Base-by-base conservation (phyloP, 192 early-diverging fungal genomes). In the Rhizophagus clarus region DNA sequence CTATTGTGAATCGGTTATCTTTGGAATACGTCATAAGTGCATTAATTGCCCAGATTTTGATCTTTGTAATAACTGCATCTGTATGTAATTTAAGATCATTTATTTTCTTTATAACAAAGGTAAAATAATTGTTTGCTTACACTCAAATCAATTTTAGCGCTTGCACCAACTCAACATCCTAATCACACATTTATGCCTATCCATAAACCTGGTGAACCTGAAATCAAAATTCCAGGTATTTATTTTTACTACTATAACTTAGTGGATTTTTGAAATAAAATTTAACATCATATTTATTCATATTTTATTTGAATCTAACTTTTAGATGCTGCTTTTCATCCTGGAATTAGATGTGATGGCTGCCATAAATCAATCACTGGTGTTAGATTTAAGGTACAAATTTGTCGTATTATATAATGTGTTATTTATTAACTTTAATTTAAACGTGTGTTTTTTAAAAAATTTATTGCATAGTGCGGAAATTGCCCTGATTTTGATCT, bases 401-500 rank as follows among this genome's bases (percentile, higher is more conserved):
- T 37, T n/a, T 61, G 22, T 24, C 60, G 17, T n/a, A n/a, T 24
- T 40, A 62, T 37, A 37, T 29, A 7, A 45, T n/a, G 70, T 51
- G 3, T 5, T 4, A 5, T 51, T 20, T 5, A 0, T 51, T 51
- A 12, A 4, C 42, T 45, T 45, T 45, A 45, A 45, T 45, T 45
- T 11, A 45, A 45, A 45, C 12, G 12, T 4, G 0, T 45, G 1
- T 45, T 45, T 45, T 45, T 45, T 7, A 37, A 37, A 37, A 37
- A 51, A 51, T 20, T 20, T 14, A 20, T 61, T 49, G 15, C 9
- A 73, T 77, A 89, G 87, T 90, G 88, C 71, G 86, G 84, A 22
- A 85, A 88, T 67, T 94, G 93, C 72, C 26, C 78, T 28, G 85
- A 91, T 64, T 92, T 87, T 81, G 93, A 94, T 82, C 75, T 89